Base-by-base conservation (phyloP, 140 eudicot species). In the Stevia rebaudiana region DNA sequence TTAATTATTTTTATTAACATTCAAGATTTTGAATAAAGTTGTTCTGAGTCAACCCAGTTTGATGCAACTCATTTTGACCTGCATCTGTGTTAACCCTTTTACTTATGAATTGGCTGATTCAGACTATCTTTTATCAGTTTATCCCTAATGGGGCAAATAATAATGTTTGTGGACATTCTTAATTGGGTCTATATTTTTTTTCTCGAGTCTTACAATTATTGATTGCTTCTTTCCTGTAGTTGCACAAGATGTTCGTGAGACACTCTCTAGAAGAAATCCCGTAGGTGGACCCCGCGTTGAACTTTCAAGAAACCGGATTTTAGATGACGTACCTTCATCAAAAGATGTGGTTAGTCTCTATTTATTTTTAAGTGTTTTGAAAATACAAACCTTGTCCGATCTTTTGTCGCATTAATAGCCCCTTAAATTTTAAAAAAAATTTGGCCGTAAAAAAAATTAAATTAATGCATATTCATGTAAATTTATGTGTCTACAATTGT, bases 201-300 rank as follows among this genome's bases (percentile, higher is more conserved):
- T 11, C 36, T 25, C 6, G 43, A 24, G 61, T 15, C 64, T 54
- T 67, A 40, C 63, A 40, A 31, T 10, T 24, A 19, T 67, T 24
- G 11, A 11, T 44, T 35, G 54, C 30, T 63, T 55, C 25, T 73
- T 63, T 74, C 36, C 7, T 76, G 59, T 64, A 82, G 87, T 73
- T 42, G 94, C 89, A 71, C 92, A 84, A 73, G 98, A 88, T 67
- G 68, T 84, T 44, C 78, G 90, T 33, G 95, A 31, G 87, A 87
- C 94, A 69, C 81, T 84, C 60, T 82, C 98, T 40, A 83, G 95
- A 73, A 82, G 88, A 75, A 73, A 80, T 78, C 72, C 72, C 46
- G 43, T 84, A 11, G 78, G 76, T 71, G 68, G 87, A 54, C 79
- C 79, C 31, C 80, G 86, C 55, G 80, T 78, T 61, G 94, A 85